Base-by-base conservation (phyloP, 2,329 filamentous ascomycete species). In the Botrytis porri region DNA sequence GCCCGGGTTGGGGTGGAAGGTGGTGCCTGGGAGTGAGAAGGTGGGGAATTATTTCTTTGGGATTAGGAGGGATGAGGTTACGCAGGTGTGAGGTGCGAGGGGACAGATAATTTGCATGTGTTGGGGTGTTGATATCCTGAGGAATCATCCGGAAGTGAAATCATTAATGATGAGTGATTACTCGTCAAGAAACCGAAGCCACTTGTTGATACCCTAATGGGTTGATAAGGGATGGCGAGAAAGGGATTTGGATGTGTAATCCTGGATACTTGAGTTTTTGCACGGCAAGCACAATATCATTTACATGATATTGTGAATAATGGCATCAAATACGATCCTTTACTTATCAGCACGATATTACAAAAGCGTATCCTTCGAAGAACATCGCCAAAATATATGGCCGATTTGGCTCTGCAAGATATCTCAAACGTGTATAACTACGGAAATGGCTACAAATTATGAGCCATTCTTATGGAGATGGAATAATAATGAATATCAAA, bases 11-110 rank as follows among this genome's bases (percentile, higher is more conserved):
- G 96, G 96, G 4, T 98, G 96, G 96, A 94, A 88, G 83, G 89
- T 93, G 81, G 90, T 98, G 7, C 82, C 83, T 37, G 93, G 93
- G 4, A 92, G 94, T 78, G 95, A 98, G 84, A 89, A 89, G 80
- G 89, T 93, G 80, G 95, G 95, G 16, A 99, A 99, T 82, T 99
- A 98, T 84, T 98, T 99, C 82, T 97, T 98, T 82, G 96, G 89
- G 14, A 90, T 97, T 61, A 88, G 90, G 83, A 91, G 85, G 80
- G 83, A 81, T 74, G 70, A 74, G 60, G 39, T 70, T 57, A 67
- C 37, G 2, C 48, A 41, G 35, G 65, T 67, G 37, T 67, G 29
- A 48, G 14, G 5, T 61, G 35, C 12, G 51, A 32, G 7, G 51
- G 51, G 6, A 32, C n/a, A 9, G 51, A 57, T 18, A 9, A 14